Percentiles rank a stretch among this genome's conserved stretches.
Evolutionary conservation across 805 yeast genomes (phyloP).

Genomic region (Starmerella floris): DNA sequence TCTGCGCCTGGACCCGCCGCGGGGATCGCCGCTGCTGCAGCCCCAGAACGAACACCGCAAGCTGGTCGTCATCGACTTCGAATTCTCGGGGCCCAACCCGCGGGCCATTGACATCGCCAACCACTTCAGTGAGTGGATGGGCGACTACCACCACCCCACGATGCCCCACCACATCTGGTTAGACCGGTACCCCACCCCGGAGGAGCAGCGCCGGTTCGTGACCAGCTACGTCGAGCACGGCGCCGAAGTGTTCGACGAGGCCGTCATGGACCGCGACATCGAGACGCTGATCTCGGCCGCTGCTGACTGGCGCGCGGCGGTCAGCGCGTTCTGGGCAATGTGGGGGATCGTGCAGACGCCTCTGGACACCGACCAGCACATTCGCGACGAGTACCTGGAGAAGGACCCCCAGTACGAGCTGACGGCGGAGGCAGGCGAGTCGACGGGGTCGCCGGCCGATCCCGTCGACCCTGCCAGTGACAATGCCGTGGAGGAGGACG

Average conservation of each 20-base stretch:
- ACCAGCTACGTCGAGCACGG: conserved; percentile 59
- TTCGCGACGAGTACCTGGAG: conserved; percentile 28
- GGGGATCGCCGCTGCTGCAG: conserved; percentile 38
- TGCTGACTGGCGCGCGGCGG: conserved; percentile 67
- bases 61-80: conserved; percentile 90
- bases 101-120: conserved; percentile 86
- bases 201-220: conserved; percentile 57
- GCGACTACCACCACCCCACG: conserved; percentile 62
- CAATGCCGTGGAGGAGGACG: too few relatives aligned
- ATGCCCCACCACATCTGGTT: conserved; percentile 43
- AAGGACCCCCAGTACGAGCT: conserved; percentile 32
- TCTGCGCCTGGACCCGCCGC: conserved; percentile 42
- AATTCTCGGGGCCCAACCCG: conserved; percentile 80
- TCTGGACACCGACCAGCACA: conserved; percentile 33
- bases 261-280: conserved; percentile 34
- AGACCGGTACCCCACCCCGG: conserved; percentile 49
- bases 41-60: conserved; percentile 47
- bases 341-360: conserved; percentile 88
- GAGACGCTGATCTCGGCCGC: conserved; percentile 49
- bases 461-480: too few relatives aligned
- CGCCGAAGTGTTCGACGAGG: conserved; percentile 24
- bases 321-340: conserved; percentile 65
- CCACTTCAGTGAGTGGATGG: conserved; percentile 96
- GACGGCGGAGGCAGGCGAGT: conserved; percentile 27
- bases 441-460: background rate